Percentiles rank a stretch among this genome's conserved stretches.
Conservation (phyloP, 140 eudicot species). For the Cichorium intybus region DNA sequence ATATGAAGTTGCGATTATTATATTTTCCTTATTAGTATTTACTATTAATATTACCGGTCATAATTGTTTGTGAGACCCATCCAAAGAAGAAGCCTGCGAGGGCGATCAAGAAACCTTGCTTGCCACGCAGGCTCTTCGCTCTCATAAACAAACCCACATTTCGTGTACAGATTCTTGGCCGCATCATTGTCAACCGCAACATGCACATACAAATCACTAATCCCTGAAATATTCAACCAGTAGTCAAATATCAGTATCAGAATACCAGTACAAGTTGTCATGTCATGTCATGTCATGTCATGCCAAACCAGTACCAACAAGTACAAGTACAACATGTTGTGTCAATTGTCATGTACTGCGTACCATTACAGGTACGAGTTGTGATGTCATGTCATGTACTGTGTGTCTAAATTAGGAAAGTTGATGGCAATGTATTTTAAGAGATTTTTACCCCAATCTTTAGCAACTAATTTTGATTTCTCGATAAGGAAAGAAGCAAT, state of each 20-base stretch:
- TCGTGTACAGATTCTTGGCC: conserved; percentile 73
- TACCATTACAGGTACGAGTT: too few species aligned
- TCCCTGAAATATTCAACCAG: conserved; percentile 51
- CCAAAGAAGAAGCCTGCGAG: conserved; percentile 85
- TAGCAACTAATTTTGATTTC: conserved; percentile 65
- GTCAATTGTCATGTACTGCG: too few species aligned
- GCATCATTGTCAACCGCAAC: conserved; percentile 90
- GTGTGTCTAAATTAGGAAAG: neutral
- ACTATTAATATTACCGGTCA: conserved; percentile 12
- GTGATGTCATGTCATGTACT: neutral
- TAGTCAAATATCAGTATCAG: neutral
- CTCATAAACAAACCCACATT: conserved; percentile 75
- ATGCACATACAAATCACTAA: conserved; percentile 91
- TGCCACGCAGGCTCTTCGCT: conserved; percentile 92
- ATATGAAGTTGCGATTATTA: neutral
- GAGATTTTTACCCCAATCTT: conserved; percentile 67
- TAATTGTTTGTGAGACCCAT: conserved; percentile 49
- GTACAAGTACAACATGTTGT: too few species aligned
- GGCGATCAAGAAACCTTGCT: conserved; percentile 84
- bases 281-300: neutral
- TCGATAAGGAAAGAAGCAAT: conserved; percentile 58
- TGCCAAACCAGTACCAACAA: neutral
- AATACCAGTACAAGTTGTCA: too few species aligned
- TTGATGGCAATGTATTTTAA: neutral
- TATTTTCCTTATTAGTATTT: neutral